Evolutionary conservation across 2,329 filamentous ascomycete species (phyloP).

Genomic region (Stagonosporopsis chrysanthemi): DNA sequence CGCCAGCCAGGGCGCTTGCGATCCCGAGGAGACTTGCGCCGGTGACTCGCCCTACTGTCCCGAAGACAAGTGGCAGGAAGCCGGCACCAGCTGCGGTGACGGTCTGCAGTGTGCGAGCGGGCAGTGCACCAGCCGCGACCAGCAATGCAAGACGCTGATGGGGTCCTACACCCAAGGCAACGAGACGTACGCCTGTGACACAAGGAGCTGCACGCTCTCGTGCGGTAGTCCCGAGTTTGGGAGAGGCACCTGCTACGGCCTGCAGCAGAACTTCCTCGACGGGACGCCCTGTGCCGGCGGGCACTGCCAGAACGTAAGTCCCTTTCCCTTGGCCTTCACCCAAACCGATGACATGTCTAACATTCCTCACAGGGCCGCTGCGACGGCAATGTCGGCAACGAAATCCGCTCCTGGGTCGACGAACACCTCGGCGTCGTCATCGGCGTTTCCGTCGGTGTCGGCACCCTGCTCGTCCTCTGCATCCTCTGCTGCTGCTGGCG

Average conservation of each 20-base stretch:
- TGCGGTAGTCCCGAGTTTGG: conserved; percentile 77
- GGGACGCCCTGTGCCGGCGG: conserved; percentile 86
- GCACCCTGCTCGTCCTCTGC: conserved; percentile 70
- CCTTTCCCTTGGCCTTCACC: not conserved
- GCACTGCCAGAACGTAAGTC: conserved; percentile 69
- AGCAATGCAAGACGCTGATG: conserved; percentile 87
- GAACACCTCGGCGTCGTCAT: conserved; percentile 84
- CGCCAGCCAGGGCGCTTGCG: conserved; percentile 78
- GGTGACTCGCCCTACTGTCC: conserved; percentile 79
- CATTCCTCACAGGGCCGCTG: conserved; percentile 68
- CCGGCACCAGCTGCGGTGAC: conserved; percentile 76
- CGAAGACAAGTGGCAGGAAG: conserved; percentile 69
- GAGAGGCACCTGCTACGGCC: conserved; percentile 70
- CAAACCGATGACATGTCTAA: no score
- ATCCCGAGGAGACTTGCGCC: conserved; percentile 83
- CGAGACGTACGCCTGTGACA: conserved; percentile 80
- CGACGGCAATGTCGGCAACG: conserved; percentile 72
- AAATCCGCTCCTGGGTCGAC: conserved; percentile 78
- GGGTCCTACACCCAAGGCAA: conserved; percentile 76
- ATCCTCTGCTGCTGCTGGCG: conserved; percentile 72
- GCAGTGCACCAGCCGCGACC: conserved; percentile 90
- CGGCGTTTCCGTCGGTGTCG: conserved; percentile 75
- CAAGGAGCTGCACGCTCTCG: conserved; percentile 74
- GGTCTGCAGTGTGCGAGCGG: conserved; percentile 84
- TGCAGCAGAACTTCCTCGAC: conserved; percentile 93